Base-by-base conservation (phyloP, 768 basidiomycete genomes). In the Leccinellum albellum region DNA sequence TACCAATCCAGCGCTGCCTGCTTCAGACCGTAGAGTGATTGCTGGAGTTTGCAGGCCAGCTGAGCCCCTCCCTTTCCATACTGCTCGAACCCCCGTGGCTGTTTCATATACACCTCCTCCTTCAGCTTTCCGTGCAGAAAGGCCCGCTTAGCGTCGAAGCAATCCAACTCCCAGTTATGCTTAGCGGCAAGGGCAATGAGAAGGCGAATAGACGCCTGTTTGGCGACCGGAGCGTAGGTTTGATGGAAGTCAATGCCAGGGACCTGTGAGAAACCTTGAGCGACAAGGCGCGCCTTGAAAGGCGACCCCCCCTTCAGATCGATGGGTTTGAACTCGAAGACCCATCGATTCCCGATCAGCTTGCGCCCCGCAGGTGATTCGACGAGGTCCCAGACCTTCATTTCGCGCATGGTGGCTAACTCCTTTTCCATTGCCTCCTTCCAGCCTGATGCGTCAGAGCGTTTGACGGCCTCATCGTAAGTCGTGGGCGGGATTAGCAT, bases 101-200 rank as follows among this genome's bases (percentile, higher is more conserved):
- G 74, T 7, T 56, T 44, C 71, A 79, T 75, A 45, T 74, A 78
- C 0, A 79, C 72, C 0, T 28, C 50, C 21, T 63, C 62, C 3
- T 46, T 35, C 0, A 63, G 32, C 9, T 54, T 55, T 1, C 62
- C 54, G 17, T 57, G 51, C 1, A 63, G 40, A 3, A 57, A 57
- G 0, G 55, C 46, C 0, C 37, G 2, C 17, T 59, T 62, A 2
- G 53, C 52, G 17, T 63, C 47, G 2, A 60, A 55, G 9, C 55
- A 56, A 6, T 63, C 12, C 1, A 63, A 45, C 7, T 60, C 53
- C 58, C 58, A 60, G 49, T 57, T 15, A 1, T 29, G 5, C 9
- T 48, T 31, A 0, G 50, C 53, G 0, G 57, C 28, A 0, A 56
- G 29, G 0, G 55, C 51, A 0, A 56, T 48, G 31, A 62, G 49